Evolutionary conservation across 1,284 basidiomycete genomes (phyloP).

Genomic region (Porodaedalea pini): DNA sequence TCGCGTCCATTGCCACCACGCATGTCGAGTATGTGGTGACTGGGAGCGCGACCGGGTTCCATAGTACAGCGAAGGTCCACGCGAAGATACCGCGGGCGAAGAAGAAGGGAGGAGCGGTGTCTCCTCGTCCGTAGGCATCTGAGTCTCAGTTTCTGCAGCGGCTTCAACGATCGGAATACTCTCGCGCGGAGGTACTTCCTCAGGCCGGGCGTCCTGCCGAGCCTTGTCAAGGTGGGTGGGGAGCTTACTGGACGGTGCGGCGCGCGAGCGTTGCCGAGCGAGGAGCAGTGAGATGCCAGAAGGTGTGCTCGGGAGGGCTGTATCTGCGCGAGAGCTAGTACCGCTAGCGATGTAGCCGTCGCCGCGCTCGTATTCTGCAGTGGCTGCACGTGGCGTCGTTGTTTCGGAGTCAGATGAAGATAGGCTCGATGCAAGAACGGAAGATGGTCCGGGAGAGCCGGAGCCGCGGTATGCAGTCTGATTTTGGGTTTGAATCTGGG

Average conservation of each 20-base stretch:
- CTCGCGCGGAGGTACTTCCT: background rate
- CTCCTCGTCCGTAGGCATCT: background rate
- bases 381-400: conserved; percentile 25
- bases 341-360: background rate
- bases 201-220: background rate
- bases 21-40: background rate
- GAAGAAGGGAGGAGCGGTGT: conserved; percentile 4
- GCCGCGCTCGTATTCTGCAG: conserved; percentile 7
- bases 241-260: background rate
- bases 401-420: conserved; percentile 4
- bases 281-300: conserved; percentile 42
- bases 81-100: conserved; percentile 7
- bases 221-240: background rate
- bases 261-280: conserved; percentile 27
- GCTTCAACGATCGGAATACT: background rate
- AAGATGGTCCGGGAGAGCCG: background rate
- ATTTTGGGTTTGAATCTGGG: background rate
- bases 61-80: conserved; percentile 13
- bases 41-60: conserved; percentile 1
- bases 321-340: background rate
- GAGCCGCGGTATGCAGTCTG: background rate
- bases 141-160: background rate
- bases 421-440: background rate
- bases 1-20: background rate
- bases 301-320: conserved; percentile 29